Conservation (phyloP, 1,284 basidiomycete species). For the Prillingera fragicola region DNA sequence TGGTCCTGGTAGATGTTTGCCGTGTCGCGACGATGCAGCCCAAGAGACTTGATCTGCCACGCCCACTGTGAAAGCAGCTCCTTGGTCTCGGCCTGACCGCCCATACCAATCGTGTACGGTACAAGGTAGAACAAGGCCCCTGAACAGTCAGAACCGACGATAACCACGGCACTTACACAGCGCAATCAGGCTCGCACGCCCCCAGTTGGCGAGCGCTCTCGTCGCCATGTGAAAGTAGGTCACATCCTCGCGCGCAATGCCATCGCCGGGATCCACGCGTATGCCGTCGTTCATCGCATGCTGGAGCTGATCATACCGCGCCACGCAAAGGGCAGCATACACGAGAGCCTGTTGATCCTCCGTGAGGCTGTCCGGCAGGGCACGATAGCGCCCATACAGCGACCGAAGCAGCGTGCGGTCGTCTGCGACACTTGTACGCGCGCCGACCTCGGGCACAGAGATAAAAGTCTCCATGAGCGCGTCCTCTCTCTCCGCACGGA, state of each 20-base stretch:
- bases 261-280: too few species aligned
- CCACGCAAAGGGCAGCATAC: conserved; percentile 20
- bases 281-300: neutral
- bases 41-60: conserved; percentile 24
- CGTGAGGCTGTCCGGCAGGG: conserved; percentile 18
- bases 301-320: conserved; percentile 15
- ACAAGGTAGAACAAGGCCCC: conserved; percentile 25
- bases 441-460: conserved; percentile 4
- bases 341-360: conserved; percentile 21
- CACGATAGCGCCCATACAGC: conserved; percentile 21
- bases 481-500: conserved; percentile 11
- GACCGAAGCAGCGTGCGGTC: conserved; percentile 6
- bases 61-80: conserved; percentile 24
- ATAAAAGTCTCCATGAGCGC: conserved; percentile 3
- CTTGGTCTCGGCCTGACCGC: conserved; percentile 20
- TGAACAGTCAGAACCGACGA: conserved; percentile 4
- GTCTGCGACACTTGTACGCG: neutral
- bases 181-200: conserved; percentile 18
- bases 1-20: conserved; percentile 19
- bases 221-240: conserved; percentile 28
- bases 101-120: conserved; percentile 17
- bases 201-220: conserved; percentile 18
- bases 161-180: too few species aligned
- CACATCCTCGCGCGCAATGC: conserved; percentile 21
- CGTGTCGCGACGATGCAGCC: conserved; percentile 18